phyloP scores from a whole-genome alignment of 768 basidiomycete species.

The Lactifluus volemus region DNA sequence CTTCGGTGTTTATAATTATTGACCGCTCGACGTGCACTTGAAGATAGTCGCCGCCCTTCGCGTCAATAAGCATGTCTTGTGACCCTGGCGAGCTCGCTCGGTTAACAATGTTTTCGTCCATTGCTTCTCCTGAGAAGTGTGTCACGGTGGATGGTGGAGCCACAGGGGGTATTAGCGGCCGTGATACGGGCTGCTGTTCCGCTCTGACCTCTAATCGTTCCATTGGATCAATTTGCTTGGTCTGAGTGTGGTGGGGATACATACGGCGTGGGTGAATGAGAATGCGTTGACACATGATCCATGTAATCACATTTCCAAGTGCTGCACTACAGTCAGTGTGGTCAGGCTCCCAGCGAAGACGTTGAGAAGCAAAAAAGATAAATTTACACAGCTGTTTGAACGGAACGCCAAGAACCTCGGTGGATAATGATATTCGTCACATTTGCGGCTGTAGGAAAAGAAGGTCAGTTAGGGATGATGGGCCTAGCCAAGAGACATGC shows the following conservation, averaged over 20 bases:
- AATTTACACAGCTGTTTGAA: slow-evolving; percentile 19
- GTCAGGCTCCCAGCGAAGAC: not conserved
- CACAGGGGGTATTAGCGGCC: not conserved
- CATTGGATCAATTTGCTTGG: not conserved
- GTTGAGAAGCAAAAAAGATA: not conserved
- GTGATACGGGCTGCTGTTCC: slow-evolving; percentile 1
- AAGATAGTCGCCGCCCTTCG: slow-evolving; percentile 13
- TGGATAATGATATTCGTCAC: slow-evolving; percentile 24
- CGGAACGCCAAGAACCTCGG: slow-evolving; percentile 13
- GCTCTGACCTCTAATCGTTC: slow-evolving; percentile 19
- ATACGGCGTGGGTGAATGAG: slow-evolving; percentile 29
- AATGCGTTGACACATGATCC: slow-evolving; percentile 31
- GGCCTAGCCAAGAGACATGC: slow-evolving; percentile 16
- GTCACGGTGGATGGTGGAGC: not conserved
- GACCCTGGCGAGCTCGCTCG: not conserved
- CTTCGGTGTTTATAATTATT: not conserved
- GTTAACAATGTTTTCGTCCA: not conserved
- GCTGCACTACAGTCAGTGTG: slow-evolving; percentile 20
- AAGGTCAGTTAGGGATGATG: not conserved
- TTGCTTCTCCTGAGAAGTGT: not conserved
- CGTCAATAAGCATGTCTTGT: not conserved
- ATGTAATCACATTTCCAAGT: slow-evolving; percentile 29
- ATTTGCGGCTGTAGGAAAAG: slow-evolving; percentile 18
- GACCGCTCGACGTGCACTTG: slow-evolving; percentile 10
- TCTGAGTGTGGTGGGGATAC: not conserved